A percentile compares a stretch with the other conserved stretches of the same genome.
Conservation (phyloP, 345 rosid species). For the Populus nigra region DNA sequence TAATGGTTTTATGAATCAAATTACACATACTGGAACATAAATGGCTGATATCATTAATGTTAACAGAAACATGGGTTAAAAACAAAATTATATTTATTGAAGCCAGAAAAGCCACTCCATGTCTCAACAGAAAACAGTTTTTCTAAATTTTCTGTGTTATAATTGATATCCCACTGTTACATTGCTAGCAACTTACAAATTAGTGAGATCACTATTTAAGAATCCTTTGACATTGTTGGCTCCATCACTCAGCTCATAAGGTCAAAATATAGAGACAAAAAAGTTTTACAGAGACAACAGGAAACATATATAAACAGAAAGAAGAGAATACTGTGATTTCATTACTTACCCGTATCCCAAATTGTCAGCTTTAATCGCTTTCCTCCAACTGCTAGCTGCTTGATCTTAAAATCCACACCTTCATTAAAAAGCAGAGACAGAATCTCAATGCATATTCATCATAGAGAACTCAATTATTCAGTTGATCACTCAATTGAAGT, state of each 20-base stretch:
- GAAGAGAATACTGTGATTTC: neutral
- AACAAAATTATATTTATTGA: neutral
- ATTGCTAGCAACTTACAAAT: constrained; percentile 1
- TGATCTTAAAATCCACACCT: constrained; percentile 99
- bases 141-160: neutral
- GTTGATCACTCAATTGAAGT: neutral
- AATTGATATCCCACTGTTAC: constrained; percentile 15
- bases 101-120: neutral
- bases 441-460: neutral
- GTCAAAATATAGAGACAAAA: neutral
- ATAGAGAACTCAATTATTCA: neutral
- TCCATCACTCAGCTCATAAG: neutral
- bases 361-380: constrained; percentile 87
- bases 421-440: neutral
- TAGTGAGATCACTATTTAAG: neutral
- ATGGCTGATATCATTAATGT: neutral
- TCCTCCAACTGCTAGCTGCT: constrained; percentile 70
- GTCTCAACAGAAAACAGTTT: neutral
- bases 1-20: neutral
- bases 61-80: neutral
- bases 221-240: neutral
- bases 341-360: constrained; percentile 83
- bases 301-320: neutral
- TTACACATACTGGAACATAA: neutral
- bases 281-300: neutral